Percentiles rank a stretch among this genome's conserved stretches.
These are phyloP conservation scores for Aurinia saxatilis DNA, from an alignment of 345 rosid genomes.

Conservation along the genomic window DNA sequence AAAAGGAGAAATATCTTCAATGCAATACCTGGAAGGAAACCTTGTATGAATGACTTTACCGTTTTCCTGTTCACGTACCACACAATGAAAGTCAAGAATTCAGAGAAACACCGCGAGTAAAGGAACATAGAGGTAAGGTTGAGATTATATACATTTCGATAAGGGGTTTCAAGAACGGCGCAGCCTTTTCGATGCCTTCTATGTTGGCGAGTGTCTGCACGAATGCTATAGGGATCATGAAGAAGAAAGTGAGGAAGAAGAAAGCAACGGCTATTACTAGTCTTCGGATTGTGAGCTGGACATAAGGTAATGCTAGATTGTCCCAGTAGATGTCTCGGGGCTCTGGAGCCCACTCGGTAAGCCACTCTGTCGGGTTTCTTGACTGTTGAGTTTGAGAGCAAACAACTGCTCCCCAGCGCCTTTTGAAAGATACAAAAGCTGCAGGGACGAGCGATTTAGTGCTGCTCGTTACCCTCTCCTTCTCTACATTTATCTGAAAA, in stretches of 20 bases:
- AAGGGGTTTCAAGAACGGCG: constrained; percentile 68
- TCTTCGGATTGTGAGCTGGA: constrained; percentile 67
- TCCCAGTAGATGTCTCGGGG: constrained; percentile 86
- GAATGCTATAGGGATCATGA: constrained; percentile 89
- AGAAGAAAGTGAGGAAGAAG: constrained; percentile 92
- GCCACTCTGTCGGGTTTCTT: constrained; percentile 79
- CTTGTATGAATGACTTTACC: constrained; percentile 81
- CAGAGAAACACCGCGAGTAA: background rate
- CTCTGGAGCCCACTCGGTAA: constrained; percentile 96
- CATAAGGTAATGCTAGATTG: constrained; percentile 84
- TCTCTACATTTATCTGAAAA: constrained; percentile 62
- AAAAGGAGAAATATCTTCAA: constrained; percentile 82
- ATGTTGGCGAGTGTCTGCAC: constrained; percentile 94
- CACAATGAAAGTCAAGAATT: background rate
- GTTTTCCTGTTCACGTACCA: constrained; percentile 45
- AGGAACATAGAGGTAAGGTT: background rate
- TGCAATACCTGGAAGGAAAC: constrained; percentile 95
- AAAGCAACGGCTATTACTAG: constrained; percentile 56
- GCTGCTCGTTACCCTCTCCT: constrained; percentile 43
- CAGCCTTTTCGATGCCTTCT: constrained; percentile 79
- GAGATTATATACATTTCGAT: constrained; percentile 50
- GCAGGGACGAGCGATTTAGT: constrained; percentile 56
- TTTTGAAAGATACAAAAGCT: constrained; percentile 82
- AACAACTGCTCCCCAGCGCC: constrained; percentile 90
- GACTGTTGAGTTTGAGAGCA: constrained; percentile 94